These are phyloP conservation scores for Rhodotorula graminis DNA, from an alignment of 768 basidiomycete genomes.

Conservation along the genomic window DNA sequence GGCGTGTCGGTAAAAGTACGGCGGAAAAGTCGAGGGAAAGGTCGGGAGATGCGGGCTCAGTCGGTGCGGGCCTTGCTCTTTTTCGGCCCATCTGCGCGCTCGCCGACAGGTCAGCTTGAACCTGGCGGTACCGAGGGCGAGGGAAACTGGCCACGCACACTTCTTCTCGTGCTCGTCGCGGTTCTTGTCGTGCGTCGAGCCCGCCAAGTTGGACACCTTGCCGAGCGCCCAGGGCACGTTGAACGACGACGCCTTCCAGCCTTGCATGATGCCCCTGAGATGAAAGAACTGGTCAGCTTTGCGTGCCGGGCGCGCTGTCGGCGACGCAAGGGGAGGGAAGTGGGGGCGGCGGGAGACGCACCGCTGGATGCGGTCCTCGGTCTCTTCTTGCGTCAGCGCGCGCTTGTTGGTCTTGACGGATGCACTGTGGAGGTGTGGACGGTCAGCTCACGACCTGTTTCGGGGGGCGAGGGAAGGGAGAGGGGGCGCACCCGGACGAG, in stretches of 20 bases:
- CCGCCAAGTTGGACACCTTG: slow-evolving; percentile 31
- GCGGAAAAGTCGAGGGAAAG: no score
- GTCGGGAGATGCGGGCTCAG: neutral
- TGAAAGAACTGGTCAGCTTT: neutral
- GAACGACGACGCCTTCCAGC: slow-evolving; percentile 31
- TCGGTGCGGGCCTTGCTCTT: neutral
- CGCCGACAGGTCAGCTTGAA: fast-evolving
- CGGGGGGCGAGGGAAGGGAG: neutral
- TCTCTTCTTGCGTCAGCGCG: slow-evolving; percentile 30
- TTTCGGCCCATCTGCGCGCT: slow-evolving; percentile 15
- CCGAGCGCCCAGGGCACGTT: slow-evolving; percentile 27
- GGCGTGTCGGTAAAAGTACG: neutral
- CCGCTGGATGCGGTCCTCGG: slow-evolving; percentile 28
- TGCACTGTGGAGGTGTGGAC: neutral
- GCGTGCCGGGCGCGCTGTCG: neutral
- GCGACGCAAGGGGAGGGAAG: neutral
- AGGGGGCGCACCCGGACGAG: slow-evolving; percentile 1
- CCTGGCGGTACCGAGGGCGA: fast-evolving
- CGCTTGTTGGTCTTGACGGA: slow-evolving; percentile 31
- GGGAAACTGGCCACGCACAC: neutral
- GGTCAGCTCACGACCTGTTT: neutral
- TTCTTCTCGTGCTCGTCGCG: slow-evolving; percentile 29
- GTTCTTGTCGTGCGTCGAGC: slow-evolving; percentile 31
- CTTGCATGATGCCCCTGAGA: slow-evolving; percentile 32
- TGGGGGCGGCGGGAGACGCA: neutral